Evolutionary conservation across 73 alveolate genomes (phyloP).

Genomic region (Paramecium sonneborni): DNA sequence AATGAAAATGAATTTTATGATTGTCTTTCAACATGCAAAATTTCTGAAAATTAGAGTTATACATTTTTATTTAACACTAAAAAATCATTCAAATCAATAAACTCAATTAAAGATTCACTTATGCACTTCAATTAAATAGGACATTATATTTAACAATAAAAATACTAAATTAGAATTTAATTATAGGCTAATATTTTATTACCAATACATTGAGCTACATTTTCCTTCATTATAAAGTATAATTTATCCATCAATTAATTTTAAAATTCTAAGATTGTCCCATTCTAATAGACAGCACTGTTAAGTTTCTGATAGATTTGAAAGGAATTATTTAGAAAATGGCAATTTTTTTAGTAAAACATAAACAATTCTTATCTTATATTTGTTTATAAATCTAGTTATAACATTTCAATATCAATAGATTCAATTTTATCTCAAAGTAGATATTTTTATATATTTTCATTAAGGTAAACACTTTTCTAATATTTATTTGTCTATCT

Average conservation of each 20-base stretch:
- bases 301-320: background rate
- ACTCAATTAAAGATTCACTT: background rate
- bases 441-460: background rate
- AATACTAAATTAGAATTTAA: background rate
- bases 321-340: background rate
- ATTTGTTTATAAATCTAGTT: background rate
- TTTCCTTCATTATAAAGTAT: background rate
- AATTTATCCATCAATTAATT: conserved; percentile 1
- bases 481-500: background rate
- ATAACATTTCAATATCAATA: background rate
- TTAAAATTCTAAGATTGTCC: background rate
- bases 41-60: background rate
- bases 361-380: background rate
- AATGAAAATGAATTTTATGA: background rate
- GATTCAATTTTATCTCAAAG: background rate
- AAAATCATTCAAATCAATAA: background rate
- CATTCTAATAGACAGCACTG: background rate
- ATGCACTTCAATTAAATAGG: background rate
- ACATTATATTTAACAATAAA: background rate
- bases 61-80: background rate
- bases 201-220: background rate
- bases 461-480: background rate
- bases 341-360: background rate
- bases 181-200: background rate
- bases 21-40: conserved; percentile 24